These are phyloP conservation scores for Oryza punctata DNA, from an alignment of 176 grass and related monocot genomes.

Conservation along the genomic window DNA sequence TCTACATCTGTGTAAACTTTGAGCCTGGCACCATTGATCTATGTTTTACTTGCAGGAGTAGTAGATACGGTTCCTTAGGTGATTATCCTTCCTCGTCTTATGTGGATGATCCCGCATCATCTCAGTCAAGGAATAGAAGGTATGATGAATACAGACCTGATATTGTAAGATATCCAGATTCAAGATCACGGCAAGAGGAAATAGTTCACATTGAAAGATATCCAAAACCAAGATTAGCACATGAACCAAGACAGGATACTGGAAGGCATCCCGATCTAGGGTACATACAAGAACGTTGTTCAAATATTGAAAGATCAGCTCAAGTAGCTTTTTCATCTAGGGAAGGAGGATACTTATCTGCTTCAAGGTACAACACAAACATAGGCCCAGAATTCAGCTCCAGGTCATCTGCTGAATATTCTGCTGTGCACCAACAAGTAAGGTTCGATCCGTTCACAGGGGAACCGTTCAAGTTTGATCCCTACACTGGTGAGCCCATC, in stretches of 20 bases:
- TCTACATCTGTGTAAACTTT: neutral
- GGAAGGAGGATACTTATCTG: conserved; percentile 41
- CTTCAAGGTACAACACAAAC: conserved; percentile 33
- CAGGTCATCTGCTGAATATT: conserved; percentile 49
- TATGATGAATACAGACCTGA: conserved; percentile 43
- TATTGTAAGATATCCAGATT: conserved; percentile 26
- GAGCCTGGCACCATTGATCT: neutral
- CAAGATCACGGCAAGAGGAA: conserved; percentile 21
- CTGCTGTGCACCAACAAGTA: conserved; percentile 43
- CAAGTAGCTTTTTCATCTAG: conserved; percentile 38
- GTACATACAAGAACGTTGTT: conserved; percentile 37
- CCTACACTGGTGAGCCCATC: conserved; percentile 73
- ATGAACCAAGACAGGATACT: conserved; percentile 34
- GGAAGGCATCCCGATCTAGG: conserved; percentile 45
- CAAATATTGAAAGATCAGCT: conserved; percentile 35
- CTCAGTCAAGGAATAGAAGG: conserved; percentile 46
- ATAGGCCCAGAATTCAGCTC: conserved; percentile 27
- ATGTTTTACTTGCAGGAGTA: conserved; percentile 53
- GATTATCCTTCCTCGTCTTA: conserved; percentile 49
- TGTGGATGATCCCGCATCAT: conserved; percentile 39
- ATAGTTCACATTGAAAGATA: conserved; percentile 12
- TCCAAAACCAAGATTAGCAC: conserved; percentile 17
- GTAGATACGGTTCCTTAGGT: conserved; percentile 41
- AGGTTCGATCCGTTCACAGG: conserved; percentile 88
- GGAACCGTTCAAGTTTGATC: conserved; percentile 82